A percentile compares a stretch with the other conserved stretches of the same genome.
phyloP scores from a whole-genome alignment of 495 filamentous ascomycete genomes.

The Neurospora africana region DNA sequence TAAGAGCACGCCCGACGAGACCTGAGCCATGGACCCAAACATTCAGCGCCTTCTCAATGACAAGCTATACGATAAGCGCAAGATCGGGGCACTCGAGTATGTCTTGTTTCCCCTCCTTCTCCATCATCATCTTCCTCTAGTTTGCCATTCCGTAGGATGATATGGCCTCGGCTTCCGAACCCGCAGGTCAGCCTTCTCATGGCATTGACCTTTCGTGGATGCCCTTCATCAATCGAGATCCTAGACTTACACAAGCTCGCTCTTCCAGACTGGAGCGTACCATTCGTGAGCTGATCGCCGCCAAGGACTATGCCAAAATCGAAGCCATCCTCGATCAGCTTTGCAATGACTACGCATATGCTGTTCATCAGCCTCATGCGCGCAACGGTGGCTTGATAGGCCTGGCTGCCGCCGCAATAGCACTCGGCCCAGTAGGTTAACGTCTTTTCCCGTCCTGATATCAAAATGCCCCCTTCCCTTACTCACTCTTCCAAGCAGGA shows the following conservation, averaged over 20 bases:
- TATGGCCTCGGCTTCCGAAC: conserved; percentile 5
- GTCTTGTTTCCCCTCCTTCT: conserved; percentile 22
- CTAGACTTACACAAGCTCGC: conserved; percentile 8
- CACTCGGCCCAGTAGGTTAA: conserved; percentile 71
- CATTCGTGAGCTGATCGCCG: conserved; percentile 73
- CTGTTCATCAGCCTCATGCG: conserved; percentile 93
- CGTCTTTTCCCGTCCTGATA: background rate
- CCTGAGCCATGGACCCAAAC: conserved; percentile 64
- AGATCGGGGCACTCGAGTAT: conserved; percentile 93
- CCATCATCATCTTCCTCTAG: background rate
- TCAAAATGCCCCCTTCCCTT: background rate
- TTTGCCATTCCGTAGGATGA: conserved; percentile 1
- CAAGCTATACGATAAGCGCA: conserved; percentile 96
- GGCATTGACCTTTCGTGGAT: background rate
- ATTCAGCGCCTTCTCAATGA: conserved; percentile 89
- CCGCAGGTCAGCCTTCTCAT: background rate
- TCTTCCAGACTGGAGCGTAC: conserved; percentile 67
- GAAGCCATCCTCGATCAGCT: conserved; percentile 86
- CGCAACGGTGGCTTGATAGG: conserved; percentile 95
- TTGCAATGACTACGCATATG: conserved; percentile 95
- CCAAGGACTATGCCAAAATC: conserved; percentile 66
- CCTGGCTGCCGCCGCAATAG: conserved; percentile 91
- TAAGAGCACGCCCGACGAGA: background rate
- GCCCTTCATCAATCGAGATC: background rate
- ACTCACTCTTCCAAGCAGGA: conserved; percentile 39